These are phyloP conservation scores for Yarrowia bubula DNA, from an alignment of 805 yeast genomes.

Conservation along the genomic window DNA sequence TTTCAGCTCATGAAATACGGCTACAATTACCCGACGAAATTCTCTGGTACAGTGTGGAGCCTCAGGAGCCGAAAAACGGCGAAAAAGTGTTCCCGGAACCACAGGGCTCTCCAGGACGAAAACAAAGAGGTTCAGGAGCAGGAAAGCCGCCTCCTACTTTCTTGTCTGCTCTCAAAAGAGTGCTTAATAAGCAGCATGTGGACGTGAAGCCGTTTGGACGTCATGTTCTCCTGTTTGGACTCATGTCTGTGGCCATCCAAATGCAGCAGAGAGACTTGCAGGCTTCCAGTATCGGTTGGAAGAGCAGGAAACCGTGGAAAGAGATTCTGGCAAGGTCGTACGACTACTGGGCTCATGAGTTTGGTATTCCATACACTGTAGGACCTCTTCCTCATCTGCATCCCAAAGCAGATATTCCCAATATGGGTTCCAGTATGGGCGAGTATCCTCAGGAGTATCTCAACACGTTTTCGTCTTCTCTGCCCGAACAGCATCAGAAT, in stretches of 20 bases:
- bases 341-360: constrained; percentile 57
- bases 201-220: constrained; percentile 60
- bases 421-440: background rate
- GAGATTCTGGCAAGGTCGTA: constrained; percentile 66
- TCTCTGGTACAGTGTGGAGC: constrained; percentile 47
- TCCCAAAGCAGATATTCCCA: background rate
- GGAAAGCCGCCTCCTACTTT: constrained; percentile 40
- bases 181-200: constrained; percentile 53
- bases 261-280: constrained; percentile 72
- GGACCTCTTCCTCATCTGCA: constrained; percentile 13
- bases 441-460: constrained; percentile 1
- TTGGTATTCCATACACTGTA: background rate
- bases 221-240: constrained; percentile 63
- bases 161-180: constrained; percentile 54
- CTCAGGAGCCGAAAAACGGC: no score
- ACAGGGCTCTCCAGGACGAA: background rate
- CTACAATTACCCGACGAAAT: constrained; percentile 60
- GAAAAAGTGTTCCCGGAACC: no score
- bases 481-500: background rate
- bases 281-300: constrained; percentile 48
- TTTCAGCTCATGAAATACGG: constrained; percentile 58
- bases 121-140: constrained; percentile 26
- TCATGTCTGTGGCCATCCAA: constrained; percentile 64
- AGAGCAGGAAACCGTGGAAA: constrained; percentile 57
- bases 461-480: background rate